Base-by-base conservation (phyloP, 345 rosid genomes). In the Diplotaxis tenuifolia region DNA sequence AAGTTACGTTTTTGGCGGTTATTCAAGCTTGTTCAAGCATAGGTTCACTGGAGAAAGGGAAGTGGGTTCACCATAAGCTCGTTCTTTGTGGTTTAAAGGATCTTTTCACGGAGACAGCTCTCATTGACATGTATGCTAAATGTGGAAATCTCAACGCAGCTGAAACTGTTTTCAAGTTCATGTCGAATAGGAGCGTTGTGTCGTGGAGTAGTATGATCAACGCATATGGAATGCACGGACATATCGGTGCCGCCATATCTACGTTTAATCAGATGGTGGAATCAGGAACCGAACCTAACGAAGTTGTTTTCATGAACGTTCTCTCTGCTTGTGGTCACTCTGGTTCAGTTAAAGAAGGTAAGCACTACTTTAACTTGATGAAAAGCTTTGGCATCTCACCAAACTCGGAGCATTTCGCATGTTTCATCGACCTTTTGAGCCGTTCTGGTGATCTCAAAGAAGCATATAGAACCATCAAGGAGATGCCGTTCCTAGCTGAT, bases 251-350 rank as follows among this genome's bases (percentile, higher is more conserved):
- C 0, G 90, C 96, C 9, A 68, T 89, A 63, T 83, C 88, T 4
- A 78, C 82, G n/a, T 86, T 93, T 74, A 64, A 62, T 32, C 80
- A 79, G 73, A 88, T 93, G 97, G 77, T 91, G 49, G 78, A 80
- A 29, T 80, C 82, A 1, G 88, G 96, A 49, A 78, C 77, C 9
- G 70, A 81, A 75, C 97, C 98, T 16, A 94, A 91, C 63, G 84
- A 85, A 45, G 77, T 89, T 68, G 88, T 89, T 68, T 91, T 91
- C 91, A 91, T 84, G 89, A 94, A 91, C 66, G 62, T 94, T 32
- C 82, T 88, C 19, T 88, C 89, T 7, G 91, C 96, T 76, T 91
- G 98, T 78, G 82, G 91, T 77, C 98, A 91, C 80, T 81, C 90
- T 45, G 97, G 97, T 71, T 82, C 75, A 3, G 78, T 86, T 16